These are phyloP conservation scores for Pigoraptor vietnamica DNA, from an alignment of 78 protist genomes.

Conservation along the genomic window DNA sequence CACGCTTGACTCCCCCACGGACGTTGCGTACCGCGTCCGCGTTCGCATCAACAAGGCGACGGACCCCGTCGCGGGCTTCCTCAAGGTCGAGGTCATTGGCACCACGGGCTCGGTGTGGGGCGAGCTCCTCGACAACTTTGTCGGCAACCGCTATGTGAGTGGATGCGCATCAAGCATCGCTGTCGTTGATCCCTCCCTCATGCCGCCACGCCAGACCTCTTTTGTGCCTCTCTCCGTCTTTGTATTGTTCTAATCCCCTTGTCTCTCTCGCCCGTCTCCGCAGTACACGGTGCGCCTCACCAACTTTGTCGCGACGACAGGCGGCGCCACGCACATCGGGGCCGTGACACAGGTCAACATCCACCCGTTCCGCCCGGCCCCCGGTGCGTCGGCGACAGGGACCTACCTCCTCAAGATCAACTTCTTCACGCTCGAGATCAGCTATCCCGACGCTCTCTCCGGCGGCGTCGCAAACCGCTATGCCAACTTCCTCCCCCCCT, in stretches of 20 bases:
- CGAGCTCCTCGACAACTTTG: neutral
- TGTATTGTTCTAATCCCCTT: neutral
- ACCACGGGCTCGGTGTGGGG: neutral
- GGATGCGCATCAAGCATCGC: no score
- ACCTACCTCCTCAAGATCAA: neutral
- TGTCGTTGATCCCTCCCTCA: no score
- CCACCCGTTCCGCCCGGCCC: neutral
- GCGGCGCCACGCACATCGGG: neutral
- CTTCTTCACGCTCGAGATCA: neutral
- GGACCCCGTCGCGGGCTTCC: neutral
- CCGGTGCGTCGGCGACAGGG: no score
- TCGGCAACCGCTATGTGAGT: neutral
- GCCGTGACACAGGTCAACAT: neutral
- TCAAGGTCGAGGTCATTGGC: neutral
- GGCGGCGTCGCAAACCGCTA: neutral
- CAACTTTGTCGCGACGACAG: neutral
- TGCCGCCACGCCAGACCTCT: no score
- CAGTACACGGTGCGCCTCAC: neutral
- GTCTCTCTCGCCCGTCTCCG: no score
- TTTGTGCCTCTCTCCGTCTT: no score
- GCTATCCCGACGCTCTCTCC: neutral
- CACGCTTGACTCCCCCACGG: neutral
- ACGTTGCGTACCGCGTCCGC: neutral
- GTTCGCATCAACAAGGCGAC: neutral
- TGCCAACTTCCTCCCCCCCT: neutral